Base-by-base conservation (phyloP, 768 basidiomycete genomes). In the Mycena latifolia region DNA sequence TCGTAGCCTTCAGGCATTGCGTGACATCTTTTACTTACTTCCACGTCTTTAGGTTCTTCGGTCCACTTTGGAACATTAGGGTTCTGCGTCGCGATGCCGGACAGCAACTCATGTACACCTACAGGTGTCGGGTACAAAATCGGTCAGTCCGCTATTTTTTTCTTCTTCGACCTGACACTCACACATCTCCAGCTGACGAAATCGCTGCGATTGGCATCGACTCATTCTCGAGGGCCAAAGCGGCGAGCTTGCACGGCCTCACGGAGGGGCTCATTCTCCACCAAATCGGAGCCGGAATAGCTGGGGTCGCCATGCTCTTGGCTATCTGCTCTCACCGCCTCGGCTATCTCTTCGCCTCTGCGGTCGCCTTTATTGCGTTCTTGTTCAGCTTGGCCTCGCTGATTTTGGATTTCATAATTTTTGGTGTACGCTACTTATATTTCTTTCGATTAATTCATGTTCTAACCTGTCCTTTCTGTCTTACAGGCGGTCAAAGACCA, bases 231-330 rank as follows among this genome's bases (percentile, higher is more conserved):
- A 9, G 41, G 22, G 64, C 50, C 24, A 27, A 66, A 43, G 77
- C 76, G 18, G 57, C 55, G 31, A 76, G 78, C 41, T 76, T 89
- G 60, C 81, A 86, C 72, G 83, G 83, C 72, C 80, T 89, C 63
- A 89, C 88, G 31, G 77, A 74, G 65, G 80, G 79, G 46, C 79
- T 89, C 55, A 82, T 90, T 69, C 80, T 90, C 39, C 86, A 88
- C 76, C 88, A 88, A 47, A 81, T 90, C 68, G 81, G 76, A 31
- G 83, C 85, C 5, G 84, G 81, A 47, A 75, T 86, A 46, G 74
- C 86, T 14, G 84, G 78, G 51, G 65, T 86, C 51, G 82, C 85
- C 4, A 72, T 85, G 66, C 72, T 86, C 67, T 82, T 86, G 65
- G 85, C 86, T 22, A 65, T 86, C 51, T 86, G 85, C 55, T 65